Conservation (phyloP, 2,329 filamentous ascomycete genomes). For the Pestalotiopsis sp. region DNA sequence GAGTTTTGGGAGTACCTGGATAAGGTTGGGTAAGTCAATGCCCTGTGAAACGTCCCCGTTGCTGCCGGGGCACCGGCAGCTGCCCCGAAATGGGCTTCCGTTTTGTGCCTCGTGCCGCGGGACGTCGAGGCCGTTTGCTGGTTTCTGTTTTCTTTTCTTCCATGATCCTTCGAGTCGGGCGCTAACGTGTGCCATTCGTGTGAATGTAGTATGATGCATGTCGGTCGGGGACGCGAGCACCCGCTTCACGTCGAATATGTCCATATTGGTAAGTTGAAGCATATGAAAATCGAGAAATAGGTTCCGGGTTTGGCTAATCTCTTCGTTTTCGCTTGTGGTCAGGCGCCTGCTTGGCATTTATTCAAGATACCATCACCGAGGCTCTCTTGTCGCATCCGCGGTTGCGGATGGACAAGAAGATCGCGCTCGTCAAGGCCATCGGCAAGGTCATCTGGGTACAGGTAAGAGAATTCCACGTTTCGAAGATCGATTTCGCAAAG, state of each 20-base stretch:
- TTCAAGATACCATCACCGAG: conserved; percentile 77
- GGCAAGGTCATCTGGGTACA: conserved; percentile 87
- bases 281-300: no score
- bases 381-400: conserved; percentile 74
- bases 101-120: no score
- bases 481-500: not conserved
- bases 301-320: no score
- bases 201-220: conserved; percentile 68
- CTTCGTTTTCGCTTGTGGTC: not conserved
- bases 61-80: not conserved
- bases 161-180: no score
- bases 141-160: not conserved
- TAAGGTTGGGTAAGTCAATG: conserved; percentile 69
- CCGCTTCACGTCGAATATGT: conserved; percentile 80
- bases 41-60: not conserved
- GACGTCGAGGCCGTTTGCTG: not conserved
- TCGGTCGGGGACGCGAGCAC: conserved; percentile 71
- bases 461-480: not conserved
- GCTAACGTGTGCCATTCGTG: no score
- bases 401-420: conserved; percentile 68
- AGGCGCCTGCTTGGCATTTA: conserved; percentile 70
- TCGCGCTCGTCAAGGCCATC: conserved; percentile 73
- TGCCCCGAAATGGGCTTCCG: no score
- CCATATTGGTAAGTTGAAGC: conserved; percentile 52
- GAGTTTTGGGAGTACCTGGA: conserved; percentile 85